Percentiles rank a stretch among this genome's conserved stretches.
These are phyloP conservation scores for Globisporangium spinosum DNA, from an alignment of 352 stramenopile genomes.

Conservation along the genomic window DNA sequence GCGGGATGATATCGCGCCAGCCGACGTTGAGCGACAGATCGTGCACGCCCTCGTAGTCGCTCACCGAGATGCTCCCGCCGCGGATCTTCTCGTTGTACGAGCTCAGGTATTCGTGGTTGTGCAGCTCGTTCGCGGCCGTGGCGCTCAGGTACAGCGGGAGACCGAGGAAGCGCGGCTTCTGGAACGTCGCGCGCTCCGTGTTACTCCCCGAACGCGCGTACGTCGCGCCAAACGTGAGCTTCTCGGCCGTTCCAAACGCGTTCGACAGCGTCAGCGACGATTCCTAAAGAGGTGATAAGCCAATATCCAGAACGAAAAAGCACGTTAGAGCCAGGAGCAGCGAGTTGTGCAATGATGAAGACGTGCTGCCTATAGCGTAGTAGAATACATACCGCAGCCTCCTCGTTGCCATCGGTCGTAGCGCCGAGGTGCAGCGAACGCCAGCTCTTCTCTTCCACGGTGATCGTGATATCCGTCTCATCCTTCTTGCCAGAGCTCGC, in stretches of 20 bases:
- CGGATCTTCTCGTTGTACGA: slow-evolving; percentile 89
- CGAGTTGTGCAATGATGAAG: not conserved
- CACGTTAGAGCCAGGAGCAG: slow-evolving; percentile 4
- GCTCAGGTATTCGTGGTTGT: slow-evolving; percentile 84
- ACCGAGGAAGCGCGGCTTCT: slow-evolving; percentile 85
- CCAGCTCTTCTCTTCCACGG: slow-evolving; percentile 86
- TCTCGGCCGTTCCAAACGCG: slow-evolving; percentile 79
- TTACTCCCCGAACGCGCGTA: slow-evolving; percentile 86
- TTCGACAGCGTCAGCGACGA: slow-evolving; percentile 84
- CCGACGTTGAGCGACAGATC: slow-evolving; percentile 82
- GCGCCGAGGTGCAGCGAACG: slow-evolving; percentile 81
- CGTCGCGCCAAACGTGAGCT: slow-evolving; percentile 72
- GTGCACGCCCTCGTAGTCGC: slow-evolving; percentile 83
- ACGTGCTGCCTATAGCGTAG: not conserved
- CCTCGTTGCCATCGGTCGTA: slow-evolving; percentile 81
- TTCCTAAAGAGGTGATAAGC: slow-evolving; percentile 35
- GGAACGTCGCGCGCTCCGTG: slow-evolving; percentile 77
- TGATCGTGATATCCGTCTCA: slow-evolving; percentile 87
- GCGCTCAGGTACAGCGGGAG: slow-evolving; percentile 77
- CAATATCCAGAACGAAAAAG: not conserved
- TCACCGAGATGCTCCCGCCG: slow-evolving; percentile 79
- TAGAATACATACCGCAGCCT: slow-evolving; percentile 50
- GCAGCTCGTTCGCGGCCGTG: slow-evolving; percentile 72
- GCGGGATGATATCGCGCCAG: slow-evolving; percentile 86
- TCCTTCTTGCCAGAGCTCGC: slow-evolving; percentile 61